Conservation (phyloP, 768 basidiomycete genomes). For the Leccinum longicurvipes region DNA sequence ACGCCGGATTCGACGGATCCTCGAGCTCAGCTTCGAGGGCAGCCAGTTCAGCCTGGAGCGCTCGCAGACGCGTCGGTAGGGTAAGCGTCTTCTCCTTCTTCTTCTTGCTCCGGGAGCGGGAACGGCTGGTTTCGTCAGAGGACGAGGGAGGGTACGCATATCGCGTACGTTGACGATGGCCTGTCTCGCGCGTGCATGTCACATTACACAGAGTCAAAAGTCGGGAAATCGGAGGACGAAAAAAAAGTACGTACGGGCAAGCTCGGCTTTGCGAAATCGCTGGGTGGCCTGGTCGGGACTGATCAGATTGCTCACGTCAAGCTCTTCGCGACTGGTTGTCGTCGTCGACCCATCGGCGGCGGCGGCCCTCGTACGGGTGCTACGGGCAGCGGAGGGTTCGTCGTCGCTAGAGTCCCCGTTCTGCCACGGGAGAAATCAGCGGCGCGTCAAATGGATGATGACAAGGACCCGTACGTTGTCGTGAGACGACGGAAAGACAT, state of each 20-base stretch:
- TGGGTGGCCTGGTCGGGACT: slow-evolving; percentile 64
- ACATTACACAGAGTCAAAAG: neutral
- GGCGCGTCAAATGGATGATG: neutral
- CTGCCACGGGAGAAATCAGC: slow-evolving; percentile 32
- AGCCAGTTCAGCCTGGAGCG: slow-evolving; percentile 72
- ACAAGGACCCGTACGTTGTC: slow-evolving; percentile 47
- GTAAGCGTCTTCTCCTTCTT: slow-evolving; percentile 34
- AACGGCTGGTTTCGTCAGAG: slow-evolving; percentile 44
- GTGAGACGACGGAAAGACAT: slow-evolving; percentile 55
- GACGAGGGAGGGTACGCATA: slow-evolving; percentile 71
- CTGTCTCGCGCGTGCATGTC: slow-evolving; percentile 7
- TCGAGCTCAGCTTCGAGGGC: slow-evolving; percentile 81
- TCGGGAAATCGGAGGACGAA: neutral
- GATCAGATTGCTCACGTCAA: slow-evolving; percentile 65
- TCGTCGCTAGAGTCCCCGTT: slow-evolving; percentile 67
- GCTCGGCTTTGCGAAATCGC: slow-evolving; percentile 71
- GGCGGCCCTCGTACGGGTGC: slow-evolving; percentile 26
- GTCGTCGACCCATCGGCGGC: slow-evolving; percentile 33
- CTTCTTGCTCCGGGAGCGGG: slow-evolving; percentile 32
- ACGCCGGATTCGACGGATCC: slow-evolving; percentile 70
- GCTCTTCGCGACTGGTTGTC: slow-evolving; percentile 51
- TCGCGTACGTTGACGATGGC: slow-evolving; percentile 51
- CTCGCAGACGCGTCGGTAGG: slow-evolving; percentile 56
- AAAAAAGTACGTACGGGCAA: slow-evolving; percentile 40
- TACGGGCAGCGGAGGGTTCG: slow-evolving; percentile 43